Base-by-base conservation (phyloP, 2,329 filamentous ascomycete species). In the Rachicladosporium sp. region DNA sequence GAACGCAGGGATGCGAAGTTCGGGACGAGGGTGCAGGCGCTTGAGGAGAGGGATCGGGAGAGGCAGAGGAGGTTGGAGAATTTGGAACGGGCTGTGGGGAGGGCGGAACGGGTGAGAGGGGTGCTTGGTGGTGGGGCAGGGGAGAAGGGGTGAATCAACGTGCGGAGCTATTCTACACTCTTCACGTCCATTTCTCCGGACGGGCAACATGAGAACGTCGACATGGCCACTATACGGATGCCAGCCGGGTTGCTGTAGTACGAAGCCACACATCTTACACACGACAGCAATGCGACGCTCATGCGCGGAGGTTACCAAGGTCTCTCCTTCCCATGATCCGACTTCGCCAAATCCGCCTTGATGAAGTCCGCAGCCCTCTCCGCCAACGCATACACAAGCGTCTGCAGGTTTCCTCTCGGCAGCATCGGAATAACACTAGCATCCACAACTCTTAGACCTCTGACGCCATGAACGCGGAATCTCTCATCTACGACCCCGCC, bases 1-100 rank as follows among this genome's bases (percentile, higher is more conserved):
- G 83, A 88, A 63, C 63, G 67, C 49, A 66, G 82, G 87, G 66
- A 82, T 43, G 81, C 80, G 4, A 74, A 71, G 53, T 68, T 91
- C 15, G 81, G 87, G 62, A 76, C 81, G 56, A 66, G 81, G 31
- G 71, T 91, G 6, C 71, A 67, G 43, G 67, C 78, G 51, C 62
- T 91, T 13, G 82, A 88, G 63, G 64, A 69, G 50, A 67, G 82
- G 44, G 84, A 89, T 43, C 61, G 57, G 35, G 82, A 87, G 48
- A 85, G 86, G 67, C 68, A 71, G 51, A 69, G 67, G 42, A 64
- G 84, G 37, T 55, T 91, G 46, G 82, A 85, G 43, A 67, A 73
- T 52, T 55, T 91, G 39, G 84, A 91, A 64, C 68, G 72, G 29
- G 82, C 82, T 11, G 71, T 88, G 54, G 69, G 63, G 35, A 68